Base-by-base conservation (phyloP, 2,329 filamentous ascomycete species). In the Colletotrichum euphorbiae region DNA sequence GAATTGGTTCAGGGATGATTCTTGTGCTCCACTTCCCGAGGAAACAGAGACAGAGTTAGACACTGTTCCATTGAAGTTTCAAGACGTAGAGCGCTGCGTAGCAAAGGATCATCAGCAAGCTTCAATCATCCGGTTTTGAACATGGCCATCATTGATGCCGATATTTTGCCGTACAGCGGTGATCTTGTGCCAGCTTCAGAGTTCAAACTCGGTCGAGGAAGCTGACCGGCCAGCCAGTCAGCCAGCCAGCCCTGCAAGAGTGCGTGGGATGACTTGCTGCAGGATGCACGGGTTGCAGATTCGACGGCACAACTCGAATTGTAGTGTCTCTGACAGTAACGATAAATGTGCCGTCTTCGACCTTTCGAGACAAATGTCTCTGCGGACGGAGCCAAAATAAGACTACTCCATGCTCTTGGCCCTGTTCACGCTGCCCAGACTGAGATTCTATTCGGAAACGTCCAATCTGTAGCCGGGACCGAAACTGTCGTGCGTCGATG, bases 31-130 rank as follows among this genome's bases (percentile, higher is more conserved):
- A 66, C 54, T 65, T 59, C 61, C 61, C 66, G 54, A 68, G 51
- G 57, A 42, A 40, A 65, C 48, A 9, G 33, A 54, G 61, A 58
- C 55, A 68, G 24, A 68, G 61, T 68, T 68, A 19, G 65, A 50
- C 55, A 65, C 54, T 66, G 66, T 69, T 69, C 66, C 66, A 69
- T 69, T 69, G 17, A 66, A 66, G 66, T 69, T 69, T 69, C 66
- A 66, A 60, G 61, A 69, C 64, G n/a, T 48, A 60, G 54, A 52
- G 33, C 52, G 52, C 61, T 54, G 48, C n/a, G 17, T 56, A 21
- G 42, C 46, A 31, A 19, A 17, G 24, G 19, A 24, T 21, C 36
- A 57, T 62, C 52, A 63, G 51, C 62, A 67, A 62, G 67, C 56
- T 67, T 52, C 62, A 52, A 57, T 67, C 50, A 57, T 24, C 46